Evolutionary conservation across 208 protist genomes (phyloP).

Genomic region (Jaenimonas drosophilae): DNA sequence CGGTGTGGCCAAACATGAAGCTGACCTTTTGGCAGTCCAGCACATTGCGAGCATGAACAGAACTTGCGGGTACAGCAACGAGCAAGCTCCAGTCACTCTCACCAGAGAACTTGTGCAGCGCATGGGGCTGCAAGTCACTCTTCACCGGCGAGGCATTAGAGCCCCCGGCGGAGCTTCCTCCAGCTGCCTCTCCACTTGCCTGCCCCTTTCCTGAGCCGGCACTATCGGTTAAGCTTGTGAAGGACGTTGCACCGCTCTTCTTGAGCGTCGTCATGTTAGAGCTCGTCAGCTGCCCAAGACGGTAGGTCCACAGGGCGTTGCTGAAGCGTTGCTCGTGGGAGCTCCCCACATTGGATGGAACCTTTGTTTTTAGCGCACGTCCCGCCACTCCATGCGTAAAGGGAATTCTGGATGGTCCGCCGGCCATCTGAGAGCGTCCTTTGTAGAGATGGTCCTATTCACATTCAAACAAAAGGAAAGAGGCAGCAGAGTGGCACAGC

Average conservation of each 20-base stretch:
- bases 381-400: conserved; percentile 36
- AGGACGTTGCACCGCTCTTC: conserved; percentile 9
- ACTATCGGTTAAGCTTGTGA: conserved; percentile 3
- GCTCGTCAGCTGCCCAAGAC: conserved; percentile 75
- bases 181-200: not conserved
- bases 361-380: conserved; percentile 58
- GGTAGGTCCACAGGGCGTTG: conserved; percentile 73
- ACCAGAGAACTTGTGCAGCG: conserved; percentile 57
- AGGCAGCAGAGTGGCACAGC: not conserved
- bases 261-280: conserved; percentile 47
- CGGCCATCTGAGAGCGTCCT: no score
- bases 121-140: conserved; percentile 80
- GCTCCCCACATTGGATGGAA: conserved; percentile 56
- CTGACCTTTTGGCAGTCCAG: conserved; percentile 44
- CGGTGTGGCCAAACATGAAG: conserved; percentile 82
- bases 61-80: conserved; percentile 65
- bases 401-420: conserved; percentile 3
- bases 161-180: conserved; percentile 1
- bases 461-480: not conserved
- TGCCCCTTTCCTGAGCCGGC: not conserved
- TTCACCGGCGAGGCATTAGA: conserved; percentile 36
- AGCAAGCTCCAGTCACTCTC: conserved; percentile 60
- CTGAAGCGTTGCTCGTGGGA: conserved; percentile 56
- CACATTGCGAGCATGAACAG: conserved; percentile 66
- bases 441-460: no score